These are phyloP conservation scores for Volvox reticuliferus DNA, from an alignment of 139 green algal species.

Conservation along the genomic window DNA sequence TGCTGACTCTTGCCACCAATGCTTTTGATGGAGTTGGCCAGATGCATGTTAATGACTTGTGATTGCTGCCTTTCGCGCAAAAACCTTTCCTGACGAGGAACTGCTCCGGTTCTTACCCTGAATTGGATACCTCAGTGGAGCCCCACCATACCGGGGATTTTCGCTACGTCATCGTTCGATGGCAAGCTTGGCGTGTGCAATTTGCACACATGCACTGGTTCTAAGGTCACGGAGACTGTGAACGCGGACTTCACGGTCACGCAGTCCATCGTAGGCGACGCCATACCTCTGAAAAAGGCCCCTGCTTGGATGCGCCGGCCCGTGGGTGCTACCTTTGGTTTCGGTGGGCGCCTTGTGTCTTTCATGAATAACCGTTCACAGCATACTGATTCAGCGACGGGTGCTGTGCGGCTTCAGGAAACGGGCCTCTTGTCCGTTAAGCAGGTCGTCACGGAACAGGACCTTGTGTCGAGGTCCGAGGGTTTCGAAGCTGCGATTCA, in stretches of 20 bases:
- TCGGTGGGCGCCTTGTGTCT: conserved; percentile 84
- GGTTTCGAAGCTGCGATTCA: conserved; percentile 86
- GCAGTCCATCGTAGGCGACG: conserved; percentile 50
- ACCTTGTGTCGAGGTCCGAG: conserved; percentile 73
- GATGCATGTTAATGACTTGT: too few species aligned
- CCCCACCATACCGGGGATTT: conserved; percentile 76
- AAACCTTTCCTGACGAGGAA: background rate
- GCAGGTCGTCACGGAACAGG: conserved; percentile 84
- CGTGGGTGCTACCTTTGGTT: conserved; percentile 86
- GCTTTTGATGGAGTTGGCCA: too few species aligned
- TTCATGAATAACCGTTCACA: conserved; percentile 72
- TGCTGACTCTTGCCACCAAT: too few species aligned
- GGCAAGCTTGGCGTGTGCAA: conserved; percentile 73
- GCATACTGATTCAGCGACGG: conserved; percentile 58
- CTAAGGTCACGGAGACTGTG: conserved; percentile 62
- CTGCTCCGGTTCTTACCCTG: background rate
- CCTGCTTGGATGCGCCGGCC: conserved; percentile 93
- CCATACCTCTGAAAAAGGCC: conserved; percentile 67
- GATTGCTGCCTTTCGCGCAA: background rate
- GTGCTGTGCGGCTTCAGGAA: conserved; percentile 21
- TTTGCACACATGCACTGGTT: conserved; percentile 70
- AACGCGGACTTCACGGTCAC: conserved; percentile 74
- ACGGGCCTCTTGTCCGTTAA: background rate
- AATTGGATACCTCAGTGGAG: conserved; percentile 75
- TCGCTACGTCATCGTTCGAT: conserved; percentile 83